Evolutionary conservation across 257 asterid genomes (phyloP), one percentile per base, ranked within the genome.

Genomic region (Solanum rostratum): DNA sequence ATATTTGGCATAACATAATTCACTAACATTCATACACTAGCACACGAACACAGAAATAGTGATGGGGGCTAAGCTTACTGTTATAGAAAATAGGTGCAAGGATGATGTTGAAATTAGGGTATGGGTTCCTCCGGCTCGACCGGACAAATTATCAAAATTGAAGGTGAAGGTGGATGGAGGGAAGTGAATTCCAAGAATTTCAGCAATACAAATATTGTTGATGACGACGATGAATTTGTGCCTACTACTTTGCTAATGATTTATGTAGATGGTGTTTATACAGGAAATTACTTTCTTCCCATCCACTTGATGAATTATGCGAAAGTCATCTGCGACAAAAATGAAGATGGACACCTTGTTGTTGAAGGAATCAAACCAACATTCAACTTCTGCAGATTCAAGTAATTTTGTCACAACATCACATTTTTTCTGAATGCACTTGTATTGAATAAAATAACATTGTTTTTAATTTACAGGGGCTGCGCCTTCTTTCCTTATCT

Each of bases 61-160:
- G 13, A 89, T 90, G 92, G 91, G 91, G 29, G 84, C 85, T 4
- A 69, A 82, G 45, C 79, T 83, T 22, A 76, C 85, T 14, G 85
- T 62, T 13, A 78, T 90, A 11, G 87, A 76, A 66, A 88, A 90
- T 29, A 81, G 81, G 82, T 86, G 90, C 16, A 62, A 39, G 0
- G 78, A 81, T 2, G 88, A 86, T 79, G 80, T 89, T 84, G 92
- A 88, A 22, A 84, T 90, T 2, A 83, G 92, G 68, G 84, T 88
- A 29, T 87, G 87, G 82, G n/a, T 85, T 49, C 89, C 89, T 39
- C 91, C 91, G 3, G 85, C 82, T 41, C 87, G 90, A 39, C 90
- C 91, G 0, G 90, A 88, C 54, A 76, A 18, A 19, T 87, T 49
- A 79, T 88, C 45, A 79, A 89, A 68, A 52, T 90, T 1, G 63